A percentile compares a stretch with the other conserved stretches of the same genome.
phyloP scores from a whole-genome alignment of 2,329 filamentous ascomycete species.

The Sporothrix phasma region DNA sequence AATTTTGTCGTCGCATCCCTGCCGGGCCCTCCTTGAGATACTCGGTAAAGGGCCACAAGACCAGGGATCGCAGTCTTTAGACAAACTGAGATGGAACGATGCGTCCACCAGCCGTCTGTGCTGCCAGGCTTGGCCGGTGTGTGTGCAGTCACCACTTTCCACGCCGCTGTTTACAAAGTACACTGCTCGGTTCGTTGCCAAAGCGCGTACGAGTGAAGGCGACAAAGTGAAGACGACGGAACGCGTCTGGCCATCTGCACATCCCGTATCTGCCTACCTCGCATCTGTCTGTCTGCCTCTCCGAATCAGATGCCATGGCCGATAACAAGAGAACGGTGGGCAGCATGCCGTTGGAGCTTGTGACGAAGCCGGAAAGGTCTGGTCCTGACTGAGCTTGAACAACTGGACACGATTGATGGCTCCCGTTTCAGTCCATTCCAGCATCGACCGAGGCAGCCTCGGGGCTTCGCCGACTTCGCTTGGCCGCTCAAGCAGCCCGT shows the following conservation, averaged over 20 bases:
- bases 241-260: not conserved
- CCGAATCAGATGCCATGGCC: not conserved
- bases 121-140: not conserved
- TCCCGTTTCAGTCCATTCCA: slow-evolving; percentile 1
- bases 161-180: not conserved
- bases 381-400: not conserved
- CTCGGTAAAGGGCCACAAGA: not conserved
- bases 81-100: not conserved
- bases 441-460: not conserved
- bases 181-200: slow-evolving; percentile 2
- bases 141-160: not conserved
- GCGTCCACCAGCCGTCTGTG: not conserved
- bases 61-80: slow-evolving; percentile 3
- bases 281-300: too few relatives aligned
- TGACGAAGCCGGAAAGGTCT: not conserved
- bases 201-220: not conserved
- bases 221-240: not conserved
- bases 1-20: not conserved
- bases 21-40: not conserved
- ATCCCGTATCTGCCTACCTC: too few relatives aligned
- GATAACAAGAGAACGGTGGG: not conserved
- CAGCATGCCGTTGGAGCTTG: not conserved
- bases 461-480: not conserved
- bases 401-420: not conserved
- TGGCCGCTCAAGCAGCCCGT: not conserved